Base-by-base conservation (phyloP, 345 rosid species). In the Lepidium didymum region DNA sequence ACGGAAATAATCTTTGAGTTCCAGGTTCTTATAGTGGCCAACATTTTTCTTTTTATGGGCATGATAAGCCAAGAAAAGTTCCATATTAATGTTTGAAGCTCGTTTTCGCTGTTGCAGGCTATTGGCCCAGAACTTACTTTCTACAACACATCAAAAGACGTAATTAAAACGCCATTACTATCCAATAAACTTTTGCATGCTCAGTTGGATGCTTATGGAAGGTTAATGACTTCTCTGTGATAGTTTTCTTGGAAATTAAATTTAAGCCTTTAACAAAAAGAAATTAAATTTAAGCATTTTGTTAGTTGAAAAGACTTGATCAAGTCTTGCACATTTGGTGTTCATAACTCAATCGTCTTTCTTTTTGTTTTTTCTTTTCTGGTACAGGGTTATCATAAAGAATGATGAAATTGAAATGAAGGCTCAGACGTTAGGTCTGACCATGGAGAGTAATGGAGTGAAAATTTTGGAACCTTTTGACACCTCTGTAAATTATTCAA, bases 401-500 rank as follows among this genome's bases (percentile, higher is more conserved):
- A 90, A 87, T 56, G 87, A 86, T 76, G 81, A 86, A 61, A 69
- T 78, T 73, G 96, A 94, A 73, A 79, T 91, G 89, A 86, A 79
- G 77, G 95, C 87, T 65, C 88, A 84, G 72, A 85, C 81, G 35
- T 79, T 87, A 72, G 96, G 97, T 78, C 85, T 94, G 77, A 85
- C 83, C 70, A 85, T 94, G 96, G 99, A 94, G 82, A 90, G 99
- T 75, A 89, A 85, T 80, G 97, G 97, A 80, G 85, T 88, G 68
- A 86, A 85, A 79, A 86, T 94, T 69, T 70, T 94, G 85, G 99
- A 94, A 81, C 99, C 99, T 69, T 94, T 94, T 40, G 99, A 94
- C 78, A 85, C 90, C 53, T 79, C 78, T 44, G 52, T 91, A 21
- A 80, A 83, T 64, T 91, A 84, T 79, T 86, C 97, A 75, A 91